Evolutionary conservation across 768 basidiomycete species (phyloP).

Genomic region (Xerocomus potaroensis): DNA sequence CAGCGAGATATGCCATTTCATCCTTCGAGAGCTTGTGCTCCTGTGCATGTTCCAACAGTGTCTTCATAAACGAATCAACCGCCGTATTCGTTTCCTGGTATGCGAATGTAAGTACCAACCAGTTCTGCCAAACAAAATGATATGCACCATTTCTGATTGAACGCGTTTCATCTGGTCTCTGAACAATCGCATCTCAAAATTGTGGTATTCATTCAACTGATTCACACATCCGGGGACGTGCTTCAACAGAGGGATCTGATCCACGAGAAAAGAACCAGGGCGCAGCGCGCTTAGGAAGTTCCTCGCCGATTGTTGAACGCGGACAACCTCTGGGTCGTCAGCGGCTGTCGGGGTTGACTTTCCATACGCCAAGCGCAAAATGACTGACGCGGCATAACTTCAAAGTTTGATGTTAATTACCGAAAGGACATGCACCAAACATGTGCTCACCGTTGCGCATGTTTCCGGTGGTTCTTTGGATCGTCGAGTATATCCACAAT

Average conservation of each 20-base stretch:
- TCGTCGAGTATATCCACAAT: conserved; percentile 30
- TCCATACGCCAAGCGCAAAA: conserved; percentile 23
- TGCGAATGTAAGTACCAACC: too few species aligned
- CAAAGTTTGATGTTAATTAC: background rate
- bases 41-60: conserved; percentile 44
- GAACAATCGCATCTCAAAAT: conserved; percentile 46
- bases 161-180: conserved; percentile 45
- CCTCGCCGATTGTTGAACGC: conserved; percentile 11
- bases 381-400: conserved; percentile 25
- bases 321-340: conserved; percentile 20
- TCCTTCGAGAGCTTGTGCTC: conserved; percentile 45
- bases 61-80: conserved; percentile 42
- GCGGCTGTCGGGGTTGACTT: conserved; percentile 21
- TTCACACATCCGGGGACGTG: conserved; percentile 57
- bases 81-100: conserved; percentile 7
- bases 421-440: too few species aligned
- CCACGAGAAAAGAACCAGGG: conserved; percentile 34
- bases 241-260: conserved; percentile 30
- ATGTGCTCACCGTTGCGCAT: conserved; percentile 42
- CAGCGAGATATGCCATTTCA: conserved; percentile 55
- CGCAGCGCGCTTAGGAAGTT: conserved; percentile 26
- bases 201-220: conserved; percentile 48
- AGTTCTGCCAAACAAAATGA: background rate
- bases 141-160: conserved; percentile 37
- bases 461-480: conserved; percentile 35